Percentiles rank a stretch among this genome's conserved stretches.
These are phyloP conservation scores for Neoboletus subvelutipes DNA, from an alignment of 768 basidiomycete genomes.

Conservation along the genomic window DNA sequence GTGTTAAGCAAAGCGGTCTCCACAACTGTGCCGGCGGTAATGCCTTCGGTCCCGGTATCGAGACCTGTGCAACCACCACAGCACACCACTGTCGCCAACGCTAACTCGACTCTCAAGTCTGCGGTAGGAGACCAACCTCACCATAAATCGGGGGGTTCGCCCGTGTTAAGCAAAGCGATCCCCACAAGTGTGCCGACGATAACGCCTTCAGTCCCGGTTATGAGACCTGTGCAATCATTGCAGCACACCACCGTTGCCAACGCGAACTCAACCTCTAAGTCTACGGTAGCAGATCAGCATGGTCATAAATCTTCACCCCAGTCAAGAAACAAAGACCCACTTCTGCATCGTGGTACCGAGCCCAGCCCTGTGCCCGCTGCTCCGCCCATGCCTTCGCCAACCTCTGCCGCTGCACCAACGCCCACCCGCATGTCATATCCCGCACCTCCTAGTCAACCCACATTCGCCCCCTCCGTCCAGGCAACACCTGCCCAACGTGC, in stretches of 20 bases:
- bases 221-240: constrained; percentile 9
- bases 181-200: constrained; percentile 1
- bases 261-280: constrained; percentile 4
- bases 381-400: constrained; percentile 25
- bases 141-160: constrained; percentile 6
- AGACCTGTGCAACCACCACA: constrained; percentile 14
- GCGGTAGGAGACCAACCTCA: constrained; percentile 8
- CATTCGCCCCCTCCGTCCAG: constrained; percentile 8
- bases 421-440: constrained; percentile 22
- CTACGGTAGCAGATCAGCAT: constrained; percentile 9
- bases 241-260: constrained; percentile 6
- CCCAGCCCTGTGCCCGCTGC: not conserved
- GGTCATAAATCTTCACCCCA: constrained; percentile 20
- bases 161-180: constrained; percentile 12
- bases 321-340: constrained; percentile 21
- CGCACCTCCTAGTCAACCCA: constrained; percentile 23
- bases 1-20: constrained; percentile 12
- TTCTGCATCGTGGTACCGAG: constrained; percentile 14
- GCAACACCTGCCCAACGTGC: constrained; percentile 19
- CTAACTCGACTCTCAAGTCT: constrained; percentile 4
- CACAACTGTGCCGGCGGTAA: not conserved
- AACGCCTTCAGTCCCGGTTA: constrained; percentile 4
- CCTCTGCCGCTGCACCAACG: constrained; percentile 1
- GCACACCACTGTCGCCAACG: not conserved
- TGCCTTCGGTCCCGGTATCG: constrained; percentile 4